Evolutionary conservation across 1,284 basidiomycete species (phyloP).

Genomic region (Marasmius tenuissimus): DNA sequence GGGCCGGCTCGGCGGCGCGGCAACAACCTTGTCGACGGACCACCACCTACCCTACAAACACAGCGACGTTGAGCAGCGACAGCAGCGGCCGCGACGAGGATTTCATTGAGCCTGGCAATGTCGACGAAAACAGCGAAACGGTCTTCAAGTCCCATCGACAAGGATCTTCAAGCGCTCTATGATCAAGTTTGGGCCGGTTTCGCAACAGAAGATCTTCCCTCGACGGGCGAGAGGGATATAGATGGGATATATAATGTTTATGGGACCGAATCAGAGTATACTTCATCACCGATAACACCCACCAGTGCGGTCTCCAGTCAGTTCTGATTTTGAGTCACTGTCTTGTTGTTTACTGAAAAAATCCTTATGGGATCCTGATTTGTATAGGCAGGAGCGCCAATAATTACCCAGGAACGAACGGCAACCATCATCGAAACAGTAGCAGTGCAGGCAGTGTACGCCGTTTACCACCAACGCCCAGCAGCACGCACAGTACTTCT

Average conservation of each 20-base stretch:
- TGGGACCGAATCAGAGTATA: slow-evolving; percentile 18
- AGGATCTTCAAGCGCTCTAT: slow-evolving; percentile 69
- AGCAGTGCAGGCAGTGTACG: slow-evolving; percentile 22
- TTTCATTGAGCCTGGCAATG: not conserved
- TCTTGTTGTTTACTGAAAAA: not conserved
- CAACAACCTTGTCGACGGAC: not conserved
- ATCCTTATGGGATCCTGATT: not conserved
- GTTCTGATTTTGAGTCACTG: not conserved
- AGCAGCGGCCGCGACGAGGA: not conserved
- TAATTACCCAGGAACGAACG: slow-evolving; percentile 14
- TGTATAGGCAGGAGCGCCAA: not conserved
- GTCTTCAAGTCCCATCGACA: slow-evolving; percentile 45
- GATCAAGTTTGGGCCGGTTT: slow-evolving; percentile 72
- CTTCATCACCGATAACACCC: slow-evolving; percentile 1
- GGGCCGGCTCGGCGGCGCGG: not conserved
- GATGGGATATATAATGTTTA: slow-evolving; percentile 25
- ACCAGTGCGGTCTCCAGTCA: slow-evolving; percentile 2
- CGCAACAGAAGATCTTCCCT: slow-evolving; percentile 37
- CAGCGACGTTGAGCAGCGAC: not conserved
- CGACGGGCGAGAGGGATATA: slow-evolving; percentile 23
- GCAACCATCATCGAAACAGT: slow-evolving; percentile 13
- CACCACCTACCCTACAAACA: not conserved
- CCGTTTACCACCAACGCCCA: slow-evolving; percentile 43
- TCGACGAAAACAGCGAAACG: not conserved
- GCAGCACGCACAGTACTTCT: slow-evolving; percentile 14